These are phyloP conservation scores for Jimgerdemannia flammicorona DNA, from an alignment of 192 early-diverging fungal species.

Conservation along the genomic window DNA sequence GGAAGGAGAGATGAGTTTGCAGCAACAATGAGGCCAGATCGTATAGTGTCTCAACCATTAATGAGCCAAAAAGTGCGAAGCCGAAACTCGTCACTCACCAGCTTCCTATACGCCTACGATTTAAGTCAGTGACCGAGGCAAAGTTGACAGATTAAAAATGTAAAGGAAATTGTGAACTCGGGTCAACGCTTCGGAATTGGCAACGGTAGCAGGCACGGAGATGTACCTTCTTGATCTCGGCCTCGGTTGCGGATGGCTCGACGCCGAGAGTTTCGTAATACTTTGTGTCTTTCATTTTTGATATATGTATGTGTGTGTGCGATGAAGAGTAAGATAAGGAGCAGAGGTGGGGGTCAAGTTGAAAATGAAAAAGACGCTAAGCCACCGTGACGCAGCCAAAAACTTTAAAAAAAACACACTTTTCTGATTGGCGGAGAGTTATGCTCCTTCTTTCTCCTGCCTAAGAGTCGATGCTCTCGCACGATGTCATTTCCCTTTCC, in stretches of 20 bases:
- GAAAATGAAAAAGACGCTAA: neutral
- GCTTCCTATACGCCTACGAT: conserved; percentile 50
- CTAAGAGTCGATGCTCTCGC: no score
- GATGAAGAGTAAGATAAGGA: neutral
- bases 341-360: neutral
- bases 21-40: no score
- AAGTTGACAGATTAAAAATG: neutral
- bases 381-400: neutral
- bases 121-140: neutral
- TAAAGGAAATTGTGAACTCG: neutral
- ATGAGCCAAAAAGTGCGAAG: neutral
- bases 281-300: neutral
- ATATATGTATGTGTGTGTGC: neutral
- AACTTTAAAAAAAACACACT: neutral
- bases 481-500: no score
- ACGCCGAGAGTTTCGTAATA: conserved; percentile 36
- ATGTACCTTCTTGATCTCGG: conserved; percentile 38
- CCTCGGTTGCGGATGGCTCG: conserved; percentile 48
- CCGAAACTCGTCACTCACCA: conserved; percentile 24
- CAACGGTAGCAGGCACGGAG: neutral
- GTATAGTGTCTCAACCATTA: neutral
- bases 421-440: no score
- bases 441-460: no score
- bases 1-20: conserved; percentile 1
- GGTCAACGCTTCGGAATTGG: neutral